Conservation (phyloP, 2,329 filamentous ascomycete genomes). For the Rhynchosporium agropyri region DNA sequence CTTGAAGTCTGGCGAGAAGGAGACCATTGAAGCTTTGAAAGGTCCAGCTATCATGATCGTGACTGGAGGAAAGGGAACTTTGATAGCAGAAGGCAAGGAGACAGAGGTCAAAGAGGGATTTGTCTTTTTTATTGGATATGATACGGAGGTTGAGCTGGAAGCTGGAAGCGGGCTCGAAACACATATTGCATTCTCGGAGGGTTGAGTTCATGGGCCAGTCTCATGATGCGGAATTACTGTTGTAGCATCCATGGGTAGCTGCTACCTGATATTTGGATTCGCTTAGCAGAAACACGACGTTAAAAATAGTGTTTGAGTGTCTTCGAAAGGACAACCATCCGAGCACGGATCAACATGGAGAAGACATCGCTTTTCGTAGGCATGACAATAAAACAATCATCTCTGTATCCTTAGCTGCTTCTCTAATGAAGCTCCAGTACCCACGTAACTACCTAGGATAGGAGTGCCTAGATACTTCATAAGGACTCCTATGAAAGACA, state of each 20-base stretch:
- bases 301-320: too few relatives aligned
- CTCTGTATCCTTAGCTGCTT: too few relatives aligned
- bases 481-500: neutral
- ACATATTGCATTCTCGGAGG: conserved; percentile 33
- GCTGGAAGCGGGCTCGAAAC: conserved; percentile 30
- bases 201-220: neutral
- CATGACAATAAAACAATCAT: too few relatives aligned
- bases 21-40: conserved; percentile 55
- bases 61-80: conserved; percentile 58
- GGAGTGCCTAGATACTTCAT: too few relatives aligned
- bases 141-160: conserved; percentile 31
- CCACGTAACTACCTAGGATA: too few relatives aligned
- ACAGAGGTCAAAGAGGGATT: conserved; percentile 61
- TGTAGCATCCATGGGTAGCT: neutral
- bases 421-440: too few relatives aligned
- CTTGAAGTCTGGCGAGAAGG: conserved; percentile 59
- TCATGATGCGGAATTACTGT: neutral
- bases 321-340: too few relatives aligned
- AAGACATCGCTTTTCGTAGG: too few relatives aligned
- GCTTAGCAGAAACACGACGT: too few relatives aligned
- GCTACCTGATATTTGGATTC: too few relatives aligned
- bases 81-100: conserved; percentile 56
- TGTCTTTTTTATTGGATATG: conserved; percentile 63
- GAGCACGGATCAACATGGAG: too few relatives aligned
- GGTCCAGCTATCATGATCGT: conserved; percentile 68